These are phyloP conservation scores for Geranium incanum DNA, from an alignment of 441 rosid genomes.

Conservation along the genomic window DNA sequence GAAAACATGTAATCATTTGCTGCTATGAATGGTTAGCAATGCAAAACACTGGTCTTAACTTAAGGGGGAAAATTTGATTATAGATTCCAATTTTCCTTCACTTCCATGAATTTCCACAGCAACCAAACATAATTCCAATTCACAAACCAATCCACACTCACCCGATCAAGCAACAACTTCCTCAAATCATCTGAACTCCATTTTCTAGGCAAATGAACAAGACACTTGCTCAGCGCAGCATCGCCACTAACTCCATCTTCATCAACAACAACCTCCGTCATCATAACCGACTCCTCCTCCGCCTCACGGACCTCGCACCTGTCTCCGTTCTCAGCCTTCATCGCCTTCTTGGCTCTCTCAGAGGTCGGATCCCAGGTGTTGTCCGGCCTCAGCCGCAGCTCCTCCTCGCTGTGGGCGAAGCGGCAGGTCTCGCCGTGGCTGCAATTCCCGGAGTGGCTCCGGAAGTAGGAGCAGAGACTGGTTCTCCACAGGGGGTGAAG, in stretches of 20 bases:
- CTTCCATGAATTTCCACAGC: not conserved
- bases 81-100: not conserved
- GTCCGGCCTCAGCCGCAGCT: conserved; percentile 75
- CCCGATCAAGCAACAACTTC: conserved; percentile 58
- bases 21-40: not conserved
- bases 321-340: conserved; percentile 28
- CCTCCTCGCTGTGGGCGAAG: conserved; percentile 83
- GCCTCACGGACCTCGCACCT: conserved; percentile 21
- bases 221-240: conserved; percentile 53
- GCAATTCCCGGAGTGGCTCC: conserved; percentile 50
- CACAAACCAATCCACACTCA: conserved; percentile 21
- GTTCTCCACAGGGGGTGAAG: conserved; percentile 52
- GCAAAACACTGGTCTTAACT: too few relatives aligned
- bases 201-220: conserved; percentile 63
- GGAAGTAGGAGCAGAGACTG: conserved; percentile 79
- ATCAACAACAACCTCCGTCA: conserved; percentile 52
- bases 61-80: too few relatives aligned
- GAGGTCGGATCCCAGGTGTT: conserved; percentile 93
- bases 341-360: conserved; percentile 60
- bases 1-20: not conserved
- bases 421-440: conserved; percentile 67
- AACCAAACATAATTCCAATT: not conserved
- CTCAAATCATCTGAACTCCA: conserved; percentile 57
- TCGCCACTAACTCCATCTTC: conserved; percentile 40
- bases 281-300: conserved; percentile 37